phyloP scores from a whole-genome alignment of 768 basidiomycete species.

The Mycena leptocephala region DNA sequence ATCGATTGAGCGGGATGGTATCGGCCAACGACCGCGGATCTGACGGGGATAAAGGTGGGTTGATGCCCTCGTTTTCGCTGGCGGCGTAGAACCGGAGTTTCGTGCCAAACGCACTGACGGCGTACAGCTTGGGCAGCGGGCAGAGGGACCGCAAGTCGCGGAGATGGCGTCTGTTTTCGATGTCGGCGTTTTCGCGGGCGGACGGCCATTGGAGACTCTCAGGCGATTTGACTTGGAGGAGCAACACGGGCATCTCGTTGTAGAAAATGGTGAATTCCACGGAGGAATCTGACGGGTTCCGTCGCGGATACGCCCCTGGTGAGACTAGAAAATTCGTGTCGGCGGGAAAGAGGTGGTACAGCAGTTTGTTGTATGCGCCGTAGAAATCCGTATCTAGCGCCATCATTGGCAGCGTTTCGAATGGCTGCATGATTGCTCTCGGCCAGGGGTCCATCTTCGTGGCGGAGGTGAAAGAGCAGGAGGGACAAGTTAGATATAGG shows the following conservation, averaged over 20 bases:
- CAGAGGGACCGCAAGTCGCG: constrained; percentile 44
- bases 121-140: constrained; percentile 45
- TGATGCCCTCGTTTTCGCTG: constrained; percentile 23
- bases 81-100: constrained; percentile 49
- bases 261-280: constrained; percentile 44
- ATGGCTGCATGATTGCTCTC: constrained; percentile 2
- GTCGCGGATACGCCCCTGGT: constrained; percentile 41
- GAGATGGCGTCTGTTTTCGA: constrained; percentile 43
- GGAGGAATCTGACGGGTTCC: constrained; percentile 22
- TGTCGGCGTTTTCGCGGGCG: constrained; percentile 45
- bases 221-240: constrained; percentile 48
- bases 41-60: constrained; percentile 9
- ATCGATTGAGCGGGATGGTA: constrained; percentile 48
- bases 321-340: constrained; percentile 51
- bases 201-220: constrained; percentile 39
- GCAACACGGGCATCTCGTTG: constrained; percentile 47
- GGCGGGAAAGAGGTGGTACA: constrained; percentile 53
- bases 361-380: constrained; percentile 53
- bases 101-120: constrained; percentile 52
- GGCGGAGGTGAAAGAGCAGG: too few relatives aligned
- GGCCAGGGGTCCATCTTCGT: too few relatives aligned
- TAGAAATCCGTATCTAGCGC: constrained; percentile 10
- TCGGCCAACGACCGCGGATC: constrained; percentile 32
- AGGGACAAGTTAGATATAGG: too few relatives aligned
- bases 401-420: neutral